Conservation (phyloP, 257 asterid species). For the Hygrophila difformis region DNA sequence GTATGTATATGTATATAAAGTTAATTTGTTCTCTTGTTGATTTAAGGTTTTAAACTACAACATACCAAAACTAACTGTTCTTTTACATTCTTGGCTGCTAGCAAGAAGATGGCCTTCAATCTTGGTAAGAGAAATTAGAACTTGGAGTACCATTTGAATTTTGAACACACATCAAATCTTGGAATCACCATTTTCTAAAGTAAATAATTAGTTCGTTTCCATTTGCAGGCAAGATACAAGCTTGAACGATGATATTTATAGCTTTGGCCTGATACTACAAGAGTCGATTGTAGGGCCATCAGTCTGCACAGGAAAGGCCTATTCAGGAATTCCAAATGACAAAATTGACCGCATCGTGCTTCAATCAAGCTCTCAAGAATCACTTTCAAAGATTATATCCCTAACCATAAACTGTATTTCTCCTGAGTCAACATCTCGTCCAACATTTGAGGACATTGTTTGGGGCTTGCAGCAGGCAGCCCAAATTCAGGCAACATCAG, state of each 20-base stretch:
- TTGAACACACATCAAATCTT: too few relatives aligned
- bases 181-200: too few relatives aligned
- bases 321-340: constrained; percentile 36
- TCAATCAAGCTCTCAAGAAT: constrained; percentile 48
- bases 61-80: constrained; percentile 7
- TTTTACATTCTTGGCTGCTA: constrained; percentile 12
- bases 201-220: not conserved
- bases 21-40: not conserved
- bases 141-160: not conserved
- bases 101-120: constrained; percentile 38
- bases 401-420: constrained; percentile 58
- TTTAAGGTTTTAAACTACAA: not conserved
- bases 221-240: constrained; percentile 48
- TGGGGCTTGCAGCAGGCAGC: constrained; percentile 74
- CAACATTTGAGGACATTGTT: constrained; percentile 61
- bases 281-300: constrained; percentile 52
- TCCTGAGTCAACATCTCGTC: constrained; percentile 48
- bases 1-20: not conserved
- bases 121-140: constrained; percentile 29
- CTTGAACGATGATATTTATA: constrained; percentile 57
- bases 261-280: constrained; percentile 52
- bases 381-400: constrained; percentile 44
- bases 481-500: constrained; percentile 47
- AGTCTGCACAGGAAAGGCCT: constrained; percentile 36
- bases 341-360: constrained; percentile 46